Base-by-base conservation (phyloP, 169 alveolate species). In the Plasmodium inui region DNA sequence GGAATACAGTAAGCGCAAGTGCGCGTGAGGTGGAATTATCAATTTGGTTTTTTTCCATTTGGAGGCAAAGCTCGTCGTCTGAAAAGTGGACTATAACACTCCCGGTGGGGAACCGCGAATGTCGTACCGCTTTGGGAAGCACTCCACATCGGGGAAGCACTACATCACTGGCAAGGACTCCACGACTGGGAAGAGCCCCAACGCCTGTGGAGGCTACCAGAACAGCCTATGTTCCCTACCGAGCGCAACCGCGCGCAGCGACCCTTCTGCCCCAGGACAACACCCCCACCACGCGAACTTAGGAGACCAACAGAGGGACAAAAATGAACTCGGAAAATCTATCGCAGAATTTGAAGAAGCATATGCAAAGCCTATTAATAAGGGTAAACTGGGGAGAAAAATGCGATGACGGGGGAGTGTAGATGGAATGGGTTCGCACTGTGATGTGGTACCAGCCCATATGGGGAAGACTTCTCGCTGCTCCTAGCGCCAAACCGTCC, bases 281-380 rank as follows among this genome's bases (percentile, higher is more conserved):
- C 9, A 10, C 32, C 86, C 72, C 37, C 72, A 34, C 39, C 72
- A 19, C 41, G 74, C 28, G 41, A 22, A 22, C 74, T 50, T 17
- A 81, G 22, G 50, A 82, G 32, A 26, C 37, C 4, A 67, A 50
- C n/a, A 39, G 37, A 57, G 44, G 71, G 76, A 53, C 26, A 85
- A 90, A 90, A 90, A 90, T 90, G 95, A 90, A 53, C 44, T 39
- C 85, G n/a, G 84, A 80, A 70, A 80, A 32, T 81, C 37, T 90
- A 19, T 67, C 67, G 28, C 95, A 61, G 57, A 90, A 90, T 80
- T 90, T 90, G 78, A 90, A 90, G 91, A 90, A 90, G 85, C 95
- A 90, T 90, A 90, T 90, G 95, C 95, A 90, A 82, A 82, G 92
- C 55, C 61, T 90, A 50, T 50, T 90, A 81, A 90, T 90, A 30